A percentile compares a stretch with the other conserved stretches of the same genome.
phyloP scores from a whole-genome alignment of 2,329 filamentous ascomycete genomes.

The Aspergillus persii region DNA sequence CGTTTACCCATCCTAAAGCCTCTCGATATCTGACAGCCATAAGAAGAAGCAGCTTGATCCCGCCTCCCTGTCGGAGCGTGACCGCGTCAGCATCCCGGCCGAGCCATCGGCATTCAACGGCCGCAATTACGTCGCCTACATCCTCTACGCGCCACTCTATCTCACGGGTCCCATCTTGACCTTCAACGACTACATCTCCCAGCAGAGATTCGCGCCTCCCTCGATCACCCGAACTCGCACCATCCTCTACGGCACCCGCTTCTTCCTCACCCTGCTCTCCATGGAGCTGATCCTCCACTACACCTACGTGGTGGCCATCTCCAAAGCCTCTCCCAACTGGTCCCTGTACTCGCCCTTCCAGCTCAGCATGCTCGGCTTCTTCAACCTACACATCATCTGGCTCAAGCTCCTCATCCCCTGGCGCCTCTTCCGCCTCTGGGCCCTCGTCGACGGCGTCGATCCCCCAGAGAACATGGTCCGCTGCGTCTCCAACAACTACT shows the following conservation, averaged over 20 bases:
- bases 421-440: slow-evolving; percentile 99
- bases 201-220: slow-evolving; percentile 69
- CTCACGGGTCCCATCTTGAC: slow-evolving; percentile 90
- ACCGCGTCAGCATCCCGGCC: slow-evolving; percentile 77
- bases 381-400: slow-evolving; percentile 98
- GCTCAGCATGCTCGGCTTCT: slow-evolving; percentile 85
- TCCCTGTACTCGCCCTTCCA: slow-evolving; percentile 79
- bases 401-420: slow-evolving; percentile 93
- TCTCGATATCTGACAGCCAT: slow-evolving; percentile 28
- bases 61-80: slow-evolving; percentile 78
- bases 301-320: slow-evolving; percentile 91
- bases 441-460: slow-evolving; percentile 84
- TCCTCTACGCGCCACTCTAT: slow-evolving; percentile 89
- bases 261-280: slow-evolving; percentile 72
- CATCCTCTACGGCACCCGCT: slow-evolving; percentile 77
- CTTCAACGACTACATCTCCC: slow-evolving; percentile 96
- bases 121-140: slow-evolving; percentile 84
- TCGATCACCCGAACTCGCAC: slow-evolving; percentile 71
- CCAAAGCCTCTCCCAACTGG: slow-evolving; percentile 77
- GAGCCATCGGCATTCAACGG: slow-evolving; percentile 68
- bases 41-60: slow-evolving; percentile 99
- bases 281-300: slow-evolving; percentile 94
- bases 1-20: neutral
- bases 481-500: slow-evolving; percentile 94
- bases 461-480: slow-evolving; percentile 98